Base-by-base conservation (phyloP, 2,329 filamentous ascomycete species). In the Ophiocordyceps camponoti-rufipedis region DNA sequence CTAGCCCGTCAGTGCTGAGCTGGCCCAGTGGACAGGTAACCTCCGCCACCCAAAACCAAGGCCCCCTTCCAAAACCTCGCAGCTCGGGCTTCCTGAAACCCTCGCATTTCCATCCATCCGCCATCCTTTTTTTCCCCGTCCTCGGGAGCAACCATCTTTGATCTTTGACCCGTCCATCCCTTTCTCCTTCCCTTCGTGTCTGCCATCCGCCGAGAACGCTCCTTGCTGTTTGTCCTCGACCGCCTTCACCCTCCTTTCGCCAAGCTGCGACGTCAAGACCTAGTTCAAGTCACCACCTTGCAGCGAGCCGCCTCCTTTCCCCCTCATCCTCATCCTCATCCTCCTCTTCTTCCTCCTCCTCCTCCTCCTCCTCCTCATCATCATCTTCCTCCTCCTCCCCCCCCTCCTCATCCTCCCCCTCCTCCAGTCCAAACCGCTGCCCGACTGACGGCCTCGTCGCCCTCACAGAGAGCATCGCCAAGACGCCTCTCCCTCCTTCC, bases 121-220 rank as follows among this genome's bases (percentile, higher is more conserved):
- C 49, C 40, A 50, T 56, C 55, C 52, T 54, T 51, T 48, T 51
- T 42, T 19, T 41, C 35, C 23, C 46, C 23, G 19, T 55, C 39
- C 39, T 58, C 51, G 10, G 14, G n/a, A 16, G 35, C n/a, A 39
- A 47, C 46, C 46, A 42, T 44, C 38, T 48, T 44, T 44, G n/a
- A 42, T 44, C 38, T 48, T 44, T 44, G n/a, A 43, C 40, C 39
- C 39, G 39, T 19, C 41, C 41, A 32, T 29, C 38, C 56, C 47
- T 45, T 43, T 28, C 54, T 56, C 59, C 60, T 54, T 62, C 57
- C 59, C 60, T 66, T 66, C 60, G 59, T 53, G 52, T 55, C 58
- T 58, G 57, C 53, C 58, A 62, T 59, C 61, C 59, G 53, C 53
- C 53, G 35, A 39, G 35, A 39, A 39, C 35, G 35, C 35, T 51